A percentile compares a stretch with the other conserved stretches of the same genome.
Evolutionary conservation across 2,329 filamentous ascomycete genomes (phyloP).

Genomic region (Neocucurbitaria cava): DNA sequence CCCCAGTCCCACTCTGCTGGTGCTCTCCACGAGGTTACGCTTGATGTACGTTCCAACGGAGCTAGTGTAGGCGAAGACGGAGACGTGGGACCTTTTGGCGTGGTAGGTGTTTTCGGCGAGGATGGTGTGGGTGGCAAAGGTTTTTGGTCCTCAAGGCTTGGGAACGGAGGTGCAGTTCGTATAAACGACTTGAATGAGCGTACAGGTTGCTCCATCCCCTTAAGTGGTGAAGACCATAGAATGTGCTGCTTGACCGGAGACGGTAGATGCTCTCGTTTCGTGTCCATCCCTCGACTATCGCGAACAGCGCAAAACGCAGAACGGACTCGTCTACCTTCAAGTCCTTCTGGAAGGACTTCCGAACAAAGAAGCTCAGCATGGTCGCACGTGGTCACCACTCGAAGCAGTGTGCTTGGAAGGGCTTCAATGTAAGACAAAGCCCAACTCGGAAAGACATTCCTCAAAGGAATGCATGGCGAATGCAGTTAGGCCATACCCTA

Average conservation of each 20-base stretch:
- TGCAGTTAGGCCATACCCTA: neutral
- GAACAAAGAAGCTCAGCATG: slow-evolving; percentile 37
- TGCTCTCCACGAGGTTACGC: slow-evolving; percentile 33
- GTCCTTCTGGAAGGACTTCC: slow-evolving; percentile 34
- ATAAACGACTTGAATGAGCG: slow-evolving; percentile 43
- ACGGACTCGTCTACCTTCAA: slow-evolving; percentile 8
- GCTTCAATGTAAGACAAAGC: slow-evolving; percentile 35
- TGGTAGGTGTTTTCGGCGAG: slow-evolving; percentile 15
- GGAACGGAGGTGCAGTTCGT: slow-evolving; percentile 26
- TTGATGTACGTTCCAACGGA: slow-evolving; percentile 9
- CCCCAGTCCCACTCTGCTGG: slow-evolving; percentile 33
- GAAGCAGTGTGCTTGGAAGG: slow-evolving; percentile 20
- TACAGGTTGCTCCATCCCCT: slow-evolving; percentile 44
- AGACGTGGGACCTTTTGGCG: neutral
- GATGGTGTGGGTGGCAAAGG: slow-evolving; percentile 34
- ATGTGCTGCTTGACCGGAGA: slow-evolving; percentile 31
- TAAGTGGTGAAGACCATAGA: slow-evolving; percentile 32
- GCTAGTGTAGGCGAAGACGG: slow-evolving; percentile 1
- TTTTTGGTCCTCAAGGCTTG: slow-evolving; percentile 25
- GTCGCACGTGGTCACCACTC: slow-evolving; percentile 28
- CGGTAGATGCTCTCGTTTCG: slow-evolving; percentile 27
- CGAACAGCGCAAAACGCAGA: slow-evolving; percentile 19
- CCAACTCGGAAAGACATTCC: slow-evolving; percentile 3
- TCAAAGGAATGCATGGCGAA: slow-evolving; percentile 5
- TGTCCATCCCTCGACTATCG: slow-evolving; percentile 32